Evolutionary conservation across 2,329 filamentous ascomycete species (phyloP).

Genomic region (Pestalotiopsis sp.): DNA sequence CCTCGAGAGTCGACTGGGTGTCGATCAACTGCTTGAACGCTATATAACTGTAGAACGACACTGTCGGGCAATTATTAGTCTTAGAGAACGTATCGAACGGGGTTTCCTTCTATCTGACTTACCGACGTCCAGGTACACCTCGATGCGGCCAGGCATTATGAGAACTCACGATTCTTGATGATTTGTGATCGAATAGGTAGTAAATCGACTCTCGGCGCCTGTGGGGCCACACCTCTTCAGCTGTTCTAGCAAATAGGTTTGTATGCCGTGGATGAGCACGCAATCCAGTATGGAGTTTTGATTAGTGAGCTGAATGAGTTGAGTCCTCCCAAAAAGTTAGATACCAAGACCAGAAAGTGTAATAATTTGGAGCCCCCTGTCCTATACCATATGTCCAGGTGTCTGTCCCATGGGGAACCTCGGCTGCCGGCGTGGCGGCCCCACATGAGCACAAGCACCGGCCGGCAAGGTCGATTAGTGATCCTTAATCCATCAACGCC

Average conservation of each 20-base stretch:
- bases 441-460: not conserved
- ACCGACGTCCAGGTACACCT: slow-evolving; percentile 71
- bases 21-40: slow-evolving; percentile 59
- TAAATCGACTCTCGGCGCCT: not conserved
- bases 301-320: not conserved
- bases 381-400: not conserved
- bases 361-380: not conserved
- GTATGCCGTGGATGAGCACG: not conserved
- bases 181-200: not conserved
- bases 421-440: slow-evolving; percentile 4
- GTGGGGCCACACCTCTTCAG: not conserved
- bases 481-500: not conserved
- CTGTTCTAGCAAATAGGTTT: not conserved
- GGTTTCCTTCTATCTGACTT: slow-evolving; percentile 24
- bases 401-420: not conserved
- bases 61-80: slow-evolving; percentile 40
- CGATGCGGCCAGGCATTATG: slow-evolving; percentile 64
- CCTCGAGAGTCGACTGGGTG: slow-evolving; percentile 55
- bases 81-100: slow-evolving; percentile 8
- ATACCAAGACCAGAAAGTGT: not conserved
- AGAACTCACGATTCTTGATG: not conserved
- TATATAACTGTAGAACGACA: slow-evolving; percentile 65
- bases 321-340: not conserved
- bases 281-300: not conserved
- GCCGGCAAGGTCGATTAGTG: slow-evolving; percentile 1